Conservation (phyloP, 2,329 filamentous ascomycete genomes). For the Rutstroemia sp. region DNA sequence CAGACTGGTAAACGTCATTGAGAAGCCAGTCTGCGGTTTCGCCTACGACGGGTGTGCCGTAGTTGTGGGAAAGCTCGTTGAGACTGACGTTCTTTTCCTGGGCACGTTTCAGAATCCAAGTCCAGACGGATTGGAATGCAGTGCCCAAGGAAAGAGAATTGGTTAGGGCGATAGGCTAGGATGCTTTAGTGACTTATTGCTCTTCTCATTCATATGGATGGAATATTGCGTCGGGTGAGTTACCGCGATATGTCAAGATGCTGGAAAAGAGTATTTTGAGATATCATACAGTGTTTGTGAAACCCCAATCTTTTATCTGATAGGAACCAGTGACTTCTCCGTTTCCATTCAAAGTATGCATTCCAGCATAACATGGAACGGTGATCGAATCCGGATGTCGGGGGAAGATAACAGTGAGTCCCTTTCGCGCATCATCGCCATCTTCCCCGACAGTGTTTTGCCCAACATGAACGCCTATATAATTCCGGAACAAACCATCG, state of each 20-base stretch:
- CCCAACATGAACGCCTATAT: conserved; percentile 23
- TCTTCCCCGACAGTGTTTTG: conserved; percentile 25
- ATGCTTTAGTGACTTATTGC: background rate
- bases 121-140: conserved; percentile 27
- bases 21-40: conserved; percentile 59
- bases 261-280: background rate
- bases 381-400: conserved; percentile 23
- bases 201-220: background rate
- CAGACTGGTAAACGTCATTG: conserved; percentile 49
- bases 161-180: conserved; percentile 28
- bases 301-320: conserved; percentile 28
- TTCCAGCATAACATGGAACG: conserved; percentile 26
- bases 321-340: conserved; percentile 26
- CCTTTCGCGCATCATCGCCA: conserved; percentile 19
- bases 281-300: conserved; percentile 22
- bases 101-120: conserved; percentile 18
- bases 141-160: conserved; percentile 34
- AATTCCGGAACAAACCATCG: background rate
- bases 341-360: conserved; percentile 27
- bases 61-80: conserved; percentile 24
- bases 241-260: no score
- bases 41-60: conserved; percentile 44
- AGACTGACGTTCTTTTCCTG: conserved; percentile 11
- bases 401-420: conserved; percentile 27
- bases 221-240: no score